Evolutionary conservation across 176 grass and related monocot genomes (phyloP), one percentile per base, ranked within the genome.

Genomic region (Panicum miliaceum): DNA sequence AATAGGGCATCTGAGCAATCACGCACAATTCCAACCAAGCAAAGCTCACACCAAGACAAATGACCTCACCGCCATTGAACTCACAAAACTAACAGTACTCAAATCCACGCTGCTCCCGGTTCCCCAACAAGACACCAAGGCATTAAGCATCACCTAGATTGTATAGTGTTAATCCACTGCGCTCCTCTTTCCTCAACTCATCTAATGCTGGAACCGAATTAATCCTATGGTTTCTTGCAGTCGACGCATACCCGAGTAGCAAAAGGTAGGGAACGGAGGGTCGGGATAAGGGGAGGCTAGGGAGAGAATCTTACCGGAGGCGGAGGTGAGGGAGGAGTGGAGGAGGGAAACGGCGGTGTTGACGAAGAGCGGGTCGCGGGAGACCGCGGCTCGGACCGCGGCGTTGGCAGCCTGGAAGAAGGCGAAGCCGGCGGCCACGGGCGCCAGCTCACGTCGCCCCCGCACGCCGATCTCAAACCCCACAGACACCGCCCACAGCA

Each of bases 321-420:
- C 68, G 47, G 93, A 89, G 43, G 86, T 99, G 91, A 99, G 62
- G 70, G 83, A 88, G 67, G 93, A 99, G 64, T 99, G 96, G 51
- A 99, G 91, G 20, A 99, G 93, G 20, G 93, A 99, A 26, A 92
- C 93, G 37, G 89, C 85, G 68, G 96, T 99, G 86, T 99, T 99
- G 76, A 99, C 88, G 75, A 99, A 88, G 78, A 96, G 83, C 25
- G 96, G 91, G 73, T 89, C 91, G 61, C 84, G 85, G 64, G 89
- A 99, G 78, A 92, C 72, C 45, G 92, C 81, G 53, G 82, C 79
- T 76, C 92, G 93, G 15, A 95, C 77, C 51, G 84, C 87, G 47
- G 59, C 76, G 86, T 96, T 98, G 35, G 96, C 93, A 16, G 84
- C 84, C 76, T 99, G 93, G 88, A 99, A 99, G 91, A 96, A 99